phyloP scores from a whole-genome alignment of 2,329 filamentous ascomycete species.

The Aspergillus ochraceus region DNA sequence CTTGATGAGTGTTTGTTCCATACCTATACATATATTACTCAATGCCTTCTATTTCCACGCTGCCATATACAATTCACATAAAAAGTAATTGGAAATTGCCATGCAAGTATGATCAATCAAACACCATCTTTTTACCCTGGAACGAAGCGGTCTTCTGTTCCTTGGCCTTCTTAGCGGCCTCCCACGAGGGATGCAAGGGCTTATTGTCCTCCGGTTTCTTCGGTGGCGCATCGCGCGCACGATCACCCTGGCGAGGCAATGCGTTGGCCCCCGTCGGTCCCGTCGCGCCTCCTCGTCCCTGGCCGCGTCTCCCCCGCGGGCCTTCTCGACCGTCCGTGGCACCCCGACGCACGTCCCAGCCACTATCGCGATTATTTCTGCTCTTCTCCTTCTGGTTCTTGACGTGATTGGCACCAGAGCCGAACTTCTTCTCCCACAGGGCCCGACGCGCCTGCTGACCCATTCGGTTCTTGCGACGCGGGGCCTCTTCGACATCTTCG shows the following conservation, averaged over 20 bases:
- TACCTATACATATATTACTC: constrained; percentile 12
- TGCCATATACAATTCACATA: constrained; percentile 12
- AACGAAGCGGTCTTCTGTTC: constrained; percentile 52
- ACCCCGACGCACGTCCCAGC: constrained; percentile 61
- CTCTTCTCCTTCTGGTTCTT: constrained; percentile 41
- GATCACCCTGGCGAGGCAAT: constrained; percentile 15
- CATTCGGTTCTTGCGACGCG: constrained; percentile 59
- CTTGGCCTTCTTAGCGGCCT: constrained; percentile 62
- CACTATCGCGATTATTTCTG: constrained; percentile 46
- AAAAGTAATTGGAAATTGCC: not conserved
- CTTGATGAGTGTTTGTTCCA: constrained; percentile 4
- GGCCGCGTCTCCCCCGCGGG: constrained; percentile 28
- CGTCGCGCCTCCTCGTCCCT: constrained; percentile 12
- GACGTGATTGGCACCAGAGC: constrained; percentile 59
- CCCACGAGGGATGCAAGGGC: constrained; percentile 64
- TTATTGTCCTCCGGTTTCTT: constrained; percentile 45
- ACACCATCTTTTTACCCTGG: constrained; percentile 62
- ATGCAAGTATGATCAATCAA: constrained; percentile 49
- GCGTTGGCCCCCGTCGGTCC: constrained; percentile 1
- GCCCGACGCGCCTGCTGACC: constrained; percentile 63
- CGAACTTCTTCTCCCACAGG: constrained; percentile 64
- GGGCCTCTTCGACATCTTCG: constrained; percentile 47
- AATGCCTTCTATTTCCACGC: not conserved
- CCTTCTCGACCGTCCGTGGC: constrained; percentile 42
- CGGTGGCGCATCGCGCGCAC: constrained; percentile 19